These are phyloP conservation scores for Yamadazyma sp. DNA, from an alignment of 805 yeast genomes.

Conservation along the genomic window DNA sequence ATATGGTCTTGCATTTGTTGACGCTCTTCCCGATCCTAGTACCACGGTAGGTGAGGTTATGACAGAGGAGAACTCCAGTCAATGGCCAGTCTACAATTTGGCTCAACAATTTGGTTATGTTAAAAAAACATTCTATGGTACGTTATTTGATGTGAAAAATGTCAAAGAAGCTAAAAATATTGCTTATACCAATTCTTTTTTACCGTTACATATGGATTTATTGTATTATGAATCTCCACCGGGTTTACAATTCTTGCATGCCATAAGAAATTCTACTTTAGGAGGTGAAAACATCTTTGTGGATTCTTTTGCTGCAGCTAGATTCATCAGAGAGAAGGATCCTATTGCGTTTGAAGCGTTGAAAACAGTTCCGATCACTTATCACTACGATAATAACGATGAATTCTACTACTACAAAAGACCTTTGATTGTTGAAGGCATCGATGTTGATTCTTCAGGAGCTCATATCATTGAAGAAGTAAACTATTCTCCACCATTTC, in stretches of 20 bases:
- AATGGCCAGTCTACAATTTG: conserved; percentile 39
- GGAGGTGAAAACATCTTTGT: conserved; percentile 73
- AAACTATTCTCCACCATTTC: conserved; percentile 81
- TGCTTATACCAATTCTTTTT: conserved; percentile 60
- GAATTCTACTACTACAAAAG: conserved; percentile 60
- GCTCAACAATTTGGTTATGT: conserved; percentile 63
- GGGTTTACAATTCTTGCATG: conserved; percentile 69
- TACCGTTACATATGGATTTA: conserved; percentile 77
- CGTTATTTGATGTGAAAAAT: conserved; percentile 62
- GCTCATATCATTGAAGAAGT: conserved; percentile 47
- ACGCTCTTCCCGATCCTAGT: conserved; percentile 47
- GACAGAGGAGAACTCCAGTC: conserved; percentile 39
- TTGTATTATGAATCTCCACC: conserved; percentile 80
- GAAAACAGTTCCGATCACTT: conserved; percentile 61
- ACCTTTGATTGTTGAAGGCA: conserved; percentile 60
- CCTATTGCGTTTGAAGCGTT: conserved; percentile 64
- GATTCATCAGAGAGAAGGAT: conserved; percentile 51
- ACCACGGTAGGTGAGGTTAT: conserved; percentile 18
- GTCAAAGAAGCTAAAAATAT: conserved; percentile 55
- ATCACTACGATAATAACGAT: conserved; percentile 60
- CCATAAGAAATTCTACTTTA: conserved; percentile 47
- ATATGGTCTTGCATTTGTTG: conserved; percentile 56
- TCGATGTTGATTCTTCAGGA: conserved; percentile 15
- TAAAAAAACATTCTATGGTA: conserved; percentile 69
- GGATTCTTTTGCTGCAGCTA: conserved; percentile 67